Evolutionary conservation across 2,329 filamentous ascomycete species (phyloP).

Genomic region (Penicillium sclerotiorum): DNA sequence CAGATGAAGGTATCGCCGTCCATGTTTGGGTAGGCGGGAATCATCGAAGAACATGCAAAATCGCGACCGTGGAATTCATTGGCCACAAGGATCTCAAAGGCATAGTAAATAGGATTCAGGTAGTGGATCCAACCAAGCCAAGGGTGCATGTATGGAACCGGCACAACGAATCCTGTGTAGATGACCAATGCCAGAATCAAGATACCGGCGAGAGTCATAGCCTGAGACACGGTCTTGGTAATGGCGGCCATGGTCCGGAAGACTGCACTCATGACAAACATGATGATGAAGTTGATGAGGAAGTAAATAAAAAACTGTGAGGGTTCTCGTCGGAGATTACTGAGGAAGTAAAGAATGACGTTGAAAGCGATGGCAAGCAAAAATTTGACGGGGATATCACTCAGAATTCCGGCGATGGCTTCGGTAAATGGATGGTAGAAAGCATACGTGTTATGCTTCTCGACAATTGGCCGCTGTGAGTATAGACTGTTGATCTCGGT

Average conservation of each 20-base stretch:
- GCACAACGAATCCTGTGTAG: slow-evolving; percentile 43
- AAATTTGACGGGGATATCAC: slow-evolving; percentile 71
- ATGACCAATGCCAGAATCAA: slow-evolving; percentile 34
- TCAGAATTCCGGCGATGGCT: slow-evolving; percentile 18
- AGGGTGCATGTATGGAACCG: slow-evolving; percentile 48
- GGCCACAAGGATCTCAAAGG: slow-evolving; percentile 32
- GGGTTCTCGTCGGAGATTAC: slow-evolving; percentile 71
- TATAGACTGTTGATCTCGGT: slow-evolving; percentile 46
- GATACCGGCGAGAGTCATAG: slow-evolving; percentile 52
- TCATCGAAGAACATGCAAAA: slow-evolving; percentile 22
- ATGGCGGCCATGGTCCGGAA: slow-evolving; percentile 57
- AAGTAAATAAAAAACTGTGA: slow-evolving; percentile 85
- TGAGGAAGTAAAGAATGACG: slow-evolving; percentile 80
- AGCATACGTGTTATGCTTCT: slow-evolving; percentile 33
- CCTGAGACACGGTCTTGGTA: slow-evolving; percentile 45
- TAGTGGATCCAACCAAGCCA: slow-evolving; percentile 51
- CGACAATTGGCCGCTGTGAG: slow-evolving; percentile 27
- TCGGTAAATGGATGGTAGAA: slow-evolving; percentile 33
- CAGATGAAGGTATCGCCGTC: slow-evolving; percentile 2
- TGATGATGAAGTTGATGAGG: slow-evolving; percentile 29
- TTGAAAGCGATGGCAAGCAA: slow-evolving; percentile 72
- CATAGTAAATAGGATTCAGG: slow-evolving; percentile 36
- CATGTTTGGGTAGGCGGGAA: slow-evolving; percentile 21
- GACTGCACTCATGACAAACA: slow-evolving; percentile 47
- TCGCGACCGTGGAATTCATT: slow-evolving; percentile 36